These are phyloP conservation scores for Castanopsis chinensis DNA, from an alignment of 306 rosid genomes.

Conservation along the genomic window DNA sequence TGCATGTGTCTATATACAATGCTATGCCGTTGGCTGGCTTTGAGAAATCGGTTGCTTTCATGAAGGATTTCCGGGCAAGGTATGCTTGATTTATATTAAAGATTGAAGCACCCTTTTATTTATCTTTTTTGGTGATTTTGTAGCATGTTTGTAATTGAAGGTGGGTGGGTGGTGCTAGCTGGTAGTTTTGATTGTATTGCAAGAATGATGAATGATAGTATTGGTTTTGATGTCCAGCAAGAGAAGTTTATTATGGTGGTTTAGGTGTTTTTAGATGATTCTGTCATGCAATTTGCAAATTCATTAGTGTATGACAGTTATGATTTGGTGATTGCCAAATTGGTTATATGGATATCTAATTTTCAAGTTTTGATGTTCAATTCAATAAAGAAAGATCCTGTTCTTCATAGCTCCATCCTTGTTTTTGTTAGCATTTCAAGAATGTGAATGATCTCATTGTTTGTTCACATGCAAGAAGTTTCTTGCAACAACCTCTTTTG, in stretches of 20 bases:
- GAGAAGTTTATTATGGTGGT: neutral
- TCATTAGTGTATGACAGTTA: neutral
- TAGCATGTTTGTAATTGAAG: too few relatives aligned
- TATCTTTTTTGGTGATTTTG: neutral
- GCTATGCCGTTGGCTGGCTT: conserved; percentile 98
- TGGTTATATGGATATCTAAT: neutral
- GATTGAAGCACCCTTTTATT: neutral
- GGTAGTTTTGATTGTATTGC: too few relatives aligned
- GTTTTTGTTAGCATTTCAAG: neutral
- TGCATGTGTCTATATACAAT: conserved; percentile 90
- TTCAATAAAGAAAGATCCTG: neutral
- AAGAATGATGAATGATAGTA: neutral
- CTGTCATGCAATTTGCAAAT: neutral
- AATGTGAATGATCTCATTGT: neutral
- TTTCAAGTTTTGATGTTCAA: neutral
- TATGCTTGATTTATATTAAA: conserved; percentile 43
- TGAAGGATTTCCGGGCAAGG: conserved; percentile 85
- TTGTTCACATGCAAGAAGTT: neutral
- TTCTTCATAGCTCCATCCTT: neutral
- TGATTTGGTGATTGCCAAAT: neutral
- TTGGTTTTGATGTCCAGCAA: neutral
- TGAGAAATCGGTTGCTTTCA: conserved; percentile 87
- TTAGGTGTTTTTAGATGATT: neutral
- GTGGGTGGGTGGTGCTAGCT: too few relatives aligned
- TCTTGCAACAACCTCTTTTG: neutral